phyloP scores from a whole-genome alignment of 495 filamentous ascomycete species.

The Aspergillus bridgeri region DNA sequence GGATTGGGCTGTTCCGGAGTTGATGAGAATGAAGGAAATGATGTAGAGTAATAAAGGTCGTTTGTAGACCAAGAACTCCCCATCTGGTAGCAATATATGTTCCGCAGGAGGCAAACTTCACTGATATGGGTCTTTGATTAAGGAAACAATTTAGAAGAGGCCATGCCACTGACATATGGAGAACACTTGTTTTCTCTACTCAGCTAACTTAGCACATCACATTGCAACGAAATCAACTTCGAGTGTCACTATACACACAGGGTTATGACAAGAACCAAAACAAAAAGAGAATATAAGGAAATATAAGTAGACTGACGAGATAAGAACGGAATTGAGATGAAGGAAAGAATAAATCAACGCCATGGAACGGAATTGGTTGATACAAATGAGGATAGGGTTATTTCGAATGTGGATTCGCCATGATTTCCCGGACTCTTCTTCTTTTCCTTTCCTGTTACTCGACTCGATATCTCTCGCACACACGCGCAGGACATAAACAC shows the following conservation, averaged over 20 bases:
- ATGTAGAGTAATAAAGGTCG: too few species aligned
- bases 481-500: neutral
- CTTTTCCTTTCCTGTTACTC: neutral
- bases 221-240: constrained; percentile 5
- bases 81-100: too few species aligned
- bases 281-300: neutral
- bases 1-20: too few species aligned
- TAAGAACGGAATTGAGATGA: neutral
- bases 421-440: neutral
- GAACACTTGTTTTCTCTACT: neutral
- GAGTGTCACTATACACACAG: constrained; percentile 29
- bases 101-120: too few species aligned
- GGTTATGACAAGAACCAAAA: constrained; percentile 10
- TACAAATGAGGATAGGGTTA: neutral
- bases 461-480: neutral
- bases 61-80: too few species aligned
- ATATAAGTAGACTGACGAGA: neutral
- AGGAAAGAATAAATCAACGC: neutral
- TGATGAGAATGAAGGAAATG: too few species aligned
- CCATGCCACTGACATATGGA: too few species aligned
- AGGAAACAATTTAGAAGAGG: too few species aligned
- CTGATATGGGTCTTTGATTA: too few species aligned
- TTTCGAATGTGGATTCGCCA: neutral
- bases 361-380: neutral
- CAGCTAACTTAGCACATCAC: neutral